Percentiles rank a stretch among this genome's conserved stretches.
These are phyloP conservation scores for Aspergillus intermedius DNA, from an alignment of 2,329 filamentous ascomycete species.

Conservation along the genomic window DNA sequence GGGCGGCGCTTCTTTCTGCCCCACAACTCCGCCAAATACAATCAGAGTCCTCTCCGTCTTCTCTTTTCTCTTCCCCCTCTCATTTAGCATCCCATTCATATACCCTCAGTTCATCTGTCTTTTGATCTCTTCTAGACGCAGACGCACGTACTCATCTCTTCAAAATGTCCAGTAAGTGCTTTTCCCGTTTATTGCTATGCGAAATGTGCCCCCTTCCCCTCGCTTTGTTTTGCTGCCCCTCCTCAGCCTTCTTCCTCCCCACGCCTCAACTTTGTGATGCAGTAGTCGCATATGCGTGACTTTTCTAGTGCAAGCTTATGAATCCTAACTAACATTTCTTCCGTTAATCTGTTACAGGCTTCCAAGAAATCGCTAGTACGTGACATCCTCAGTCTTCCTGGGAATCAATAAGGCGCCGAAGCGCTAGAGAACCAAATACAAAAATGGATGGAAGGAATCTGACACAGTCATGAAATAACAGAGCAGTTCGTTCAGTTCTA, in stretches of 20 bases:
- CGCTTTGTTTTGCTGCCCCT: neutral
- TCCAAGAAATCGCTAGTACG: conserved; percentile 35
- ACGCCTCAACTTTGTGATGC: neutral
- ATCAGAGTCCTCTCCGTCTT: conserved; percentile 10
- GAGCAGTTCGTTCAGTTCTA: conserved; percentile 87
- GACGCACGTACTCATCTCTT: conserved; percentile 2
- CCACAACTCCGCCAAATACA: conserved; percentile 15
- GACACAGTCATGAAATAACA: conserved; percentile 35
- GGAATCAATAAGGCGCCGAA: neutral
- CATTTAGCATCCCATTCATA: conserved; percentile 10
- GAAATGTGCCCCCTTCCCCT: too few species aligned
- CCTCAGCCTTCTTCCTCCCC: neutral
- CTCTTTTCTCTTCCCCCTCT: conserved; percentile 5
- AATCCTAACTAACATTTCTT: conserved; percentile 8
- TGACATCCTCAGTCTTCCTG: conserved; percentile 6
- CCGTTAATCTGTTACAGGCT: conserved; percentile 23
- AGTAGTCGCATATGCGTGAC: conserved; percentile 1
- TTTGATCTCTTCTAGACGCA: conserved; percentile 1
- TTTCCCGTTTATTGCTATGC: neutral
- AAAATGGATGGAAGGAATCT: conserved; percentile 7
- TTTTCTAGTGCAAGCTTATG: neutral
- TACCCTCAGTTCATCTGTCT: conserved; percentile 13
- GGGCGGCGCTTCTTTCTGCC: conserved; percentile 15
- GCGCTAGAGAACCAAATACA: neutral
- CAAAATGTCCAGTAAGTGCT: conserved; percentile 32